Evolutionary conservation across 116 monocot genomes (phyloP).

Genomic region (Cymodocea nodosa): DNA sequence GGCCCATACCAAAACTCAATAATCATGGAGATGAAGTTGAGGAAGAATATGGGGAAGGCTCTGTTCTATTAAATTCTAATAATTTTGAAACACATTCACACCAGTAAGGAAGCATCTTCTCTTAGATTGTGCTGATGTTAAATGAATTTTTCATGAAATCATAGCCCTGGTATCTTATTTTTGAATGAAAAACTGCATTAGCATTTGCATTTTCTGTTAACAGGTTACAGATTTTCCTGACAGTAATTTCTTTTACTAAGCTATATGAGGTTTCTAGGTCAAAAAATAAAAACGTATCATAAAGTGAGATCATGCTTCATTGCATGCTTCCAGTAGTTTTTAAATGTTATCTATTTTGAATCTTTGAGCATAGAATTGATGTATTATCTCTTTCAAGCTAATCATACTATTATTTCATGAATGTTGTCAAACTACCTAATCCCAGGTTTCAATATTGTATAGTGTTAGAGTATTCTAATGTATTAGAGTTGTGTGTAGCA

Average conservation of each 20-base stretch:
- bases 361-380: too few relatives aligned
- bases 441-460: too few relatives aligned
- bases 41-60: conserved; percentile 52
- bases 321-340: too few relatives aligned
- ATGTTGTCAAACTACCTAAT: too few relatives aligned
- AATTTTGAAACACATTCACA: conserved; percentile 62
- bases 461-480: too few relatives aligned
- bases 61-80: conserved; percentile 33
- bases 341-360: too few relatives aligned
- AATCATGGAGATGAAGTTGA: conserved; percentile 83
- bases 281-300: not conserved
- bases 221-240: not conserved
- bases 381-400: too few relatives aligned
- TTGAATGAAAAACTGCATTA: not conserved
- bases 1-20: conserved; percentile 51
- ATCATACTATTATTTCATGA: too few relatives aligned
- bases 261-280: not conserved
- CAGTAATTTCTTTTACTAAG: not conserved
- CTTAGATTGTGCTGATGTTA: conserved; percentile 5
- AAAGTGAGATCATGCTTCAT: too few relatives aligned
- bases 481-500: too few relatives aligned
- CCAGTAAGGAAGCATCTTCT: conserved; percentile 30
- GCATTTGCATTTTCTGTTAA: not conserved
- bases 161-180: too few relatives aligned
- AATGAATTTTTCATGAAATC: not conserved